Evolutionary conservation across 176 grass and related monocot species (phyloP).

Genomic region (Eragrostis curvula): DNA sequence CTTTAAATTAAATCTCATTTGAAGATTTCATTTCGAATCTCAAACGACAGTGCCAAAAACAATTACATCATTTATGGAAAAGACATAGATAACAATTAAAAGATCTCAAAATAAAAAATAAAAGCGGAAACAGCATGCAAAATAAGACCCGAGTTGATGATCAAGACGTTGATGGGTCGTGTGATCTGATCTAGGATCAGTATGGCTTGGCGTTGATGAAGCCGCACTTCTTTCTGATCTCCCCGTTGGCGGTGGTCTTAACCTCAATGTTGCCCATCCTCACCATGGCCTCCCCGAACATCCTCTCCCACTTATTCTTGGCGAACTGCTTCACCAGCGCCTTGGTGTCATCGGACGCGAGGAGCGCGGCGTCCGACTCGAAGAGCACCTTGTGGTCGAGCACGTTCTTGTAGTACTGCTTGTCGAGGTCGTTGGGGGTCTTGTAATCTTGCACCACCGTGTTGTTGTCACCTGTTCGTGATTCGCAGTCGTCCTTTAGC

Average conservation of each 20-base stretch:
- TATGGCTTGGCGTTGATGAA: neutral
- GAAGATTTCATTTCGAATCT: neutral
- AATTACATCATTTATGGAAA: neutral
- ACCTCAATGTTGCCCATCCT: slow-evolving; percentile 40
- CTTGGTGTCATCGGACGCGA: neutral
- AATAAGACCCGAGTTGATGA: neutral
- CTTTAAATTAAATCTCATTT: no score
- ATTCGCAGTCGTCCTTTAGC: neutral
- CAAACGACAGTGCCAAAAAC: neutral
- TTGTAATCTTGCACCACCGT: slow-evolving; percentile 25
- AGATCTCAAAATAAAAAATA: neutral
- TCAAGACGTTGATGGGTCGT: neutral
- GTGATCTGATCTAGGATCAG: neutral
- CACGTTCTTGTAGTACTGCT: slow-evolving; percentile 55
- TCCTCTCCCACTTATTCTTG: neutral
- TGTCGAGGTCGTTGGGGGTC: slow-evolving; percentile 41
- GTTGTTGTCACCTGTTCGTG: neutral
- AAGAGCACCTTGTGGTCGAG: slow-evolving; percentile 24
- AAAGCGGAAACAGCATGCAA: neutral
- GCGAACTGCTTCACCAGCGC: neutral
- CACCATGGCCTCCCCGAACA: slow-evolving; percentile 45
- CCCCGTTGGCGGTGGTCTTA: slow-evolving; percentile 26
- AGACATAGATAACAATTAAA: neutral
- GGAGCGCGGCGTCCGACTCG: slow-evolving; percentile 40
- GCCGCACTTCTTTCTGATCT: slow-evolving; percentile 46